Evolutionary conservation across 75 land plant species (phyloP).

Genomic region (Larix kaempferi): DNA sequence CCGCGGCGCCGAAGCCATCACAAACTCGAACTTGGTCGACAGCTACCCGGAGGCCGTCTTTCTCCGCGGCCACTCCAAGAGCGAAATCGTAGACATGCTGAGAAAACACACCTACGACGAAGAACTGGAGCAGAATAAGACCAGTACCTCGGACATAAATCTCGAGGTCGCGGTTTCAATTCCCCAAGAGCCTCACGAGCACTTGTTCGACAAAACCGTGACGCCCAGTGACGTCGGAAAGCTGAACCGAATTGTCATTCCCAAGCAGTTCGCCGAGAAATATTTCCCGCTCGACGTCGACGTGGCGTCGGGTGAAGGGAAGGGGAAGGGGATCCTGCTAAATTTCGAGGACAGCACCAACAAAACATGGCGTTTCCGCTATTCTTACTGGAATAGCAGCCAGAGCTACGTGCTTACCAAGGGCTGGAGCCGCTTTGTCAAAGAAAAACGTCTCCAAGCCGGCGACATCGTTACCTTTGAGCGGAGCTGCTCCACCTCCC

Average conservation of each 20-base stretch:
- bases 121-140: slow-evolving; percentile 15
- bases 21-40: slow-evolving; percentile 55
- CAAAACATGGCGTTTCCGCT: slow-evolving; percentile 59
- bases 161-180: neutral
- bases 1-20: slow-evolving; percentile 80
- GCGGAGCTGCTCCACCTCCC: neutral
- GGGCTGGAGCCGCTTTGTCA: slow-evolving; percentile 81
- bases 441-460: slow-evolving; percentile 55
- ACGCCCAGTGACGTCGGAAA: slow-evolving; percentile 29
- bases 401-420: slow-evolving; percentile 76
- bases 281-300: slow-evolving; percentile 12
- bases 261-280: slow-evolving; percentile 26
- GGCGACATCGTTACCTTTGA: slow-evolving; percentile 60
- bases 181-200: slow-evolving; percentile 1
- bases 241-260: slow-evolving; percentile 23
- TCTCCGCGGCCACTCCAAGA: slow-evolving; percentile 28
- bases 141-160: neutral
- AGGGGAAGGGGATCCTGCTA: slow-evolving; percentile 26
- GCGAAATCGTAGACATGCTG: slow-evolving; percentile 56
- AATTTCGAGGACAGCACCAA: slow-evolving; percentile 42
- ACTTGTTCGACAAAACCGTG: slow-evolving; percentile 19
- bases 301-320: neutral
- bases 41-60: slow-evolving; percentile 36
- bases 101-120: slow-evolving; percentile 49
- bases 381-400: slow-evolving; percentile 84